Evolutionary conservation across 2,329 filamentous ascomycete genomes (phyloP).

Genomic region (Colletotrichum tabaci): DNA sequence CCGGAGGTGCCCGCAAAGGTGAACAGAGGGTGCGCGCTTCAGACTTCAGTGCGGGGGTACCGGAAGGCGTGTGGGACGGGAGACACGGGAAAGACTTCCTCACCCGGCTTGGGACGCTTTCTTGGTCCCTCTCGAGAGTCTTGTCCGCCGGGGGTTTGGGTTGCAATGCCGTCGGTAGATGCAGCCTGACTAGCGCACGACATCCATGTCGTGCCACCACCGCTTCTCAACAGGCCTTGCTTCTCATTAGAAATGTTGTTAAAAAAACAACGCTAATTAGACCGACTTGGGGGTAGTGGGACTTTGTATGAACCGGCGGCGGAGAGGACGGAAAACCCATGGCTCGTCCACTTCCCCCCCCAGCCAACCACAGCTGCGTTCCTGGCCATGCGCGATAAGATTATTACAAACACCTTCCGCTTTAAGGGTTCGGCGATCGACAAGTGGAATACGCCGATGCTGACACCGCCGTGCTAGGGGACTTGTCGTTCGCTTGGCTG

Average conservation of each 20-base stretch:
- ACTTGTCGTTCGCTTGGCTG: background rate
- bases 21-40: background rate
- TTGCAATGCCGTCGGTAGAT: constrained; percentile 37
- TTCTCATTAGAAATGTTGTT: background rate
- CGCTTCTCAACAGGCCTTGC: background rate
- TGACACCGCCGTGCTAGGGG: constrained; percentile 19
- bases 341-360: background rate
- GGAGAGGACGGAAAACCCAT: background rate
- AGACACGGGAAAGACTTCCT: constrained; percentile 36
- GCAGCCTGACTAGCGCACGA: constrained; percentile 36
- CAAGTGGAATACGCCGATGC: constrained; percentile 12
- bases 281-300: background rate
- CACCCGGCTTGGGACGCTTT: constrained; percentile 15
- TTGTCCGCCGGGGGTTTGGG: background rate
- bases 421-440: constrained; percentile 32
- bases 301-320: background rate
- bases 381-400: constrained; percentile 42
- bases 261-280: too few relatives aligned
- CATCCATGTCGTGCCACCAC: constrained; percentile 26
- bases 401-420: constrained; percentile 34
- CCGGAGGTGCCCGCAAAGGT: constrained; percentile 29
- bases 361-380: constrained; percentile 39
- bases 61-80: constrained; percentile 9
- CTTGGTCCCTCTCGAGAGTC: background rate
- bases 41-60: constrained; percentile 21